These are phyloP conservation scores for Neofusicoccum kwambonambiense DNA, from an alignment of 2,329 filamentous ascomycete genomes.

Conservation along the genomic window DNA sequence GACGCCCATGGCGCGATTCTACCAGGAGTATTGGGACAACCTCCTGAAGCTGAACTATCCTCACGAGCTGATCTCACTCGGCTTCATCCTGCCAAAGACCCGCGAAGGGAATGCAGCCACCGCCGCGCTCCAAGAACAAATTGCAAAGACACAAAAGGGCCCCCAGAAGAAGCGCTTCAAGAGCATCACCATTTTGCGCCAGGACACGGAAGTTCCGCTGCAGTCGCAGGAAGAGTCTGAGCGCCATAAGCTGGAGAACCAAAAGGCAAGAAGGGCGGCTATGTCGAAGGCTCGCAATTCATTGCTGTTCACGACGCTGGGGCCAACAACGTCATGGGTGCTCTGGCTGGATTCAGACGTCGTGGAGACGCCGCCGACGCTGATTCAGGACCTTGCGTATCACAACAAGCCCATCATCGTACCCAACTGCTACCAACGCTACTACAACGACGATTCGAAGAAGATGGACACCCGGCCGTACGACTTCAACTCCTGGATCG, in stretches of 20 bases:
- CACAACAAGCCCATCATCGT: conserved; percentile 91
- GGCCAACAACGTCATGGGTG: conserved; percentile 90
- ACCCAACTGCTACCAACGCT: conserved; percentile 93
- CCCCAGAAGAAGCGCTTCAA: conserved; percentile 81
- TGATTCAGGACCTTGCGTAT: conserved; percentile 87
- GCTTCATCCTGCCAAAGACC: conserved; percentile 93
- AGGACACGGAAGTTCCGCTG: conserved; percentile 87
- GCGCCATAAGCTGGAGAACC: conserved; percentile 86
- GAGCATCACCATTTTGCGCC: conserved; percentile 88
- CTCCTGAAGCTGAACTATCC: conserved; percentile 80
- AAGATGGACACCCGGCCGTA: conserved; percentile 77
- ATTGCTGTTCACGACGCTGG: conserved; percentile 90
- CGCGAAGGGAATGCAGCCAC: conserved; percentile 89
- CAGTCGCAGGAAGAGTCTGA: conserved; percentile 80
- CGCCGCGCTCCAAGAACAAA: conserved; percentile 75
- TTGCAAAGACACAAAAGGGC: conserved; percentile 82
- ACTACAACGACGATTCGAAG: conserved; percentile 65
- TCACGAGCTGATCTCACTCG: conserved; percentile 89
- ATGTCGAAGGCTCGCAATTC: conserved; percentile 96
- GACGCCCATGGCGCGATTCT: conserved; percentile 90
- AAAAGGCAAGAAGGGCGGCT: conserved; percentile 79
- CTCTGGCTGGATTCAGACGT: conserved; percentile 95
- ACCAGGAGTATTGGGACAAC: conserved; percentile 94
- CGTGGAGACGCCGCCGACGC: conserved; percentile 75
- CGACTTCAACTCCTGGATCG: conserved; percentile 97